Percentiles rank a stretch among this genome's conserved stretches.
phyloP scores from a whole-genome alignment of 345 rosid genomes.

The Camelina sativa region DNA sequence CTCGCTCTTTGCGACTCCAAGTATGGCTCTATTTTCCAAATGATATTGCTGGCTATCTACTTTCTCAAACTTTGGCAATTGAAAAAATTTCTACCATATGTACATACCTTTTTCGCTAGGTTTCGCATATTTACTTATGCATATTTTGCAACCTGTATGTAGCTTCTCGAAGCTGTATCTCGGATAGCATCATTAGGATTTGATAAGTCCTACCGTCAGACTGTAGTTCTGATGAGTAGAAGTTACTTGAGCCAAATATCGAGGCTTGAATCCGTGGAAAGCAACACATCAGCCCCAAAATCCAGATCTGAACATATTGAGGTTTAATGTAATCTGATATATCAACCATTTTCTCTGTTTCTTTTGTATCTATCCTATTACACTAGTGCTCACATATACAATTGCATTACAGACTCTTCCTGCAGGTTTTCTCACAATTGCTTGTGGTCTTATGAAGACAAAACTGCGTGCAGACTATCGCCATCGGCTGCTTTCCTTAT shows the following conservation, averaged over 20 bases:
- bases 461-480: conserved; percentile 79
- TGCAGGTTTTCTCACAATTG: conserved; percentile 83
- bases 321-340: conserved; percentile 48
- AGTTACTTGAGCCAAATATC: conserved; percentile 66
- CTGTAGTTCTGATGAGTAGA: conserved; percentile 80
- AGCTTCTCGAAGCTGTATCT: conserved; percentile 91
- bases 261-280: conserved; percentile 69
- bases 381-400: conserved; percentile 56
- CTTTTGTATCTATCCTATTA: conserved; percentile 30
- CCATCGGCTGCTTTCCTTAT: conserved; percentile 77
- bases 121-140: conserved; percentile 39
- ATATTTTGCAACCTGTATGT: conserved; percentile 36
- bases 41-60: conserved; percentile 4
- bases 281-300: conserved; percentile 68
- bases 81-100: neutral
- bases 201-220: conserved; percentile 86
- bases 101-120: conserved; percentile 18
- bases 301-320: conserved; percentile 69
- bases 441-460: conserved; percentile 58
- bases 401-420: conserved; percentile 80
- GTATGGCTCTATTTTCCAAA: conserved; percentile 48
- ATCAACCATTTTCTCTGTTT: conserved; percentile 10
- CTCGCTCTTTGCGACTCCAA: conserved; percentile 66
- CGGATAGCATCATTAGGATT: conserved; percentile 85
- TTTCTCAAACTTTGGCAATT: conserved; percentile 19